Evolutionary conservation across 805 yeast species (phyloP).

Genomic region (Pichia gijzeniarum): DNA sequence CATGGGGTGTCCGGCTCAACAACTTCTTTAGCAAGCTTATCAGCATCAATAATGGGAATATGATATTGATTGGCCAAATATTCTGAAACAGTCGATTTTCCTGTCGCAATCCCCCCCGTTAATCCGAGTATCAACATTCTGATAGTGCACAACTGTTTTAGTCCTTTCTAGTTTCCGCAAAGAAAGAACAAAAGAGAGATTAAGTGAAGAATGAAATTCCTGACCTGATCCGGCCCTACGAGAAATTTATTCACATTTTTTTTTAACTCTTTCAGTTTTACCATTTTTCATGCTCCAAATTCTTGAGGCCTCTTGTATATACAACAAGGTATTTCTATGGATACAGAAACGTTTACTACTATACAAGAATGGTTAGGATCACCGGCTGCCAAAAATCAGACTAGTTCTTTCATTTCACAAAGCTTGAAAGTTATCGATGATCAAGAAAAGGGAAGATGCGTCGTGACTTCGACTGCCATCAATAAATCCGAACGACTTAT

Average conservation of each 20-base stretch:
- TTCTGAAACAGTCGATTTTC: conserved; percentile 84
- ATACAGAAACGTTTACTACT: neutral
- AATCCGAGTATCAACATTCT: conserved; percentile 89
- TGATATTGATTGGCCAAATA: conserved; percentile 44
- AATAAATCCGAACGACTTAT: conserved; percentile 39
- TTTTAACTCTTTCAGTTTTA: too few species aligned
- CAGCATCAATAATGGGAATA: conserved; percentile 79
- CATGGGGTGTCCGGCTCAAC: conserved; percentile 77
- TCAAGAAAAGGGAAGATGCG: conserved; percentile 55
- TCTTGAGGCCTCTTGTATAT: too few species aligned
- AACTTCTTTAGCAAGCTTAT: conserved; percentile 76
- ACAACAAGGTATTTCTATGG: neutral
- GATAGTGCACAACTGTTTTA: too few species aligned
- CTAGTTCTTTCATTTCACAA: conserved; percentile 28
- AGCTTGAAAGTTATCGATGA: conserved; percentile 38
- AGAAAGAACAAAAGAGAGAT: too few species aligned
- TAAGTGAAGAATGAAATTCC: too few species aligned
- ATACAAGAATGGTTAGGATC: neutral
- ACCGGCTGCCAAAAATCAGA: neutral
- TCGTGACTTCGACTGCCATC: conserved; percentile 39
- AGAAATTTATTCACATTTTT: too few species aligned
- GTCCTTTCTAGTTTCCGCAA: too few species aligned
- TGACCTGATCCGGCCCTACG: too few species aligned
- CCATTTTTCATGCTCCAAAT: too few species aligned
- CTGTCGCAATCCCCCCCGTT: conserved; percentile 98